Base-by-base conservation (phyloP, 768 basidiomycete species). In the Lactarius hengduanensis region DNA sequence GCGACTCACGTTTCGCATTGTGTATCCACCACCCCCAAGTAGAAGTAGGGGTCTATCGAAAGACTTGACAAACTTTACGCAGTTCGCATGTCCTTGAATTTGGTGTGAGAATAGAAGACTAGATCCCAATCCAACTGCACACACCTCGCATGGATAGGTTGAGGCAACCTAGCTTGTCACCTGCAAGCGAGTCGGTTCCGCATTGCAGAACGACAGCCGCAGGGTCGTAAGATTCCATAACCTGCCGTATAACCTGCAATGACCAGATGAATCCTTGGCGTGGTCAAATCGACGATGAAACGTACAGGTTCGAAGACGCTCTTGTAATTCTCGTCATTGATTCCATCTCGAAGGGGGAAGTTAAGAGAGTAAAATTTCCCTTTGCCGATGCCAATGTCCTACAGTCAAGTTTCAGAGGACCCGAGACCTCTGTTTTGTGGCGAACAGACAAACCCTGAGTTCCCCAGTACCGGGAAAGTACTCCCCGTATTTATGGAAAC, bases 381-480 rank as follows among this genome's bases (percentile, higher is more conserved):
- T 77, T 96, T 97, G 72, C 89, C 87, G 43, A 97, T 92, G 3
- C 95, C 96, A 53, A 91, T 87, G 73, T 98, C 96, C 92, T 94
- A 32, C 34, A 36, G 57, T 36, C 7, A n/a, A 2, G 54, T 4
- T 4, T 38, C 58, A 38, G 20, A 30, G 20, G 38, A 18, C 2
- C 20, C 7, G 9, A 47, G 20, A 59, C 55, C 22, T 26, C 13
- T 13, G 50, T 26, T 53, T 59, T 61, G 54, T 61, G 56, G 63
- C 1, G 57, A 64, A 61, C 22, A 34, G 38, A 74, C 87, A 71
- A 73, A 93, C 93, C 71, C 96, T 84, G 47, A 97, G 81, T 77
- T 97, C 96, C n/a, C 97, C 97, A 7, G 97, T 99, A 50, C 97
- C 97, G 32, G 97, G 97, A 77, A 99, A 99, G 77, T 91, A 99